Base-by-base conservation (phyloP, 148 eudicot genomes). In the Oxyria digyna region DNA sequence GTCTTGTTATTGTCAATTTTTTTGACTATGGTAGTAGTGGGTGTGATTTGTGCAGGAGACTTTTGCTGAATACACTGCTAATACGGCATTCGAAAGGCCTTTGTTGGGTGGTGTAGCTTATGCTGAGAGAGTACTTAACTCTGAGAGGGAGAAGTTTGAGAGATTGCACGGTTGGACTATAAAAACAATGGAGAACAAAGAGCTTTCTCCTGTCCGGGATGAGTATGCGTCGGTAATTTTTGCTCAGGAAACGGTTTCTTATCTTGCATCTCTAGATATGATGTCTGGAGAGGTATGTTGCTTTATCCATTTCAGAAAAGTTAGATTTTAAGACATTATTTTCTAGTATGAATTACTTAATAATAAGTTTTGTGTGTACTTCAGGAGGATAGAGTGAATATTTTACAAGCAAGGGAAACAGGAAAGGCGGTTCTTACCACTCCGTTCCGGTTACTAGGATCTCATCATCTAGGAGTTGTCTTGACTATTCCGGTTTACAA, bases 401-500 rank as follows among this genome's bases (percentile, higher is more conserved):
- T 87, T 31, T 69, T 87, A 81, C 78, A 81, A 77, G 89, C 93
- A 21, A 75, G 89, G 80, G 84, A 85, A 7, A 85, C 85, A 1
- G 89, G 93, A 33, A 87, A 87, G 69, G 93, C 89, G 21, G 89
- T 87, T 71, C 89, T 87, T 40, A 87, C 93, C 3, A 74, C 78
- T 69, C 93, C 89, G 0, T 87, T 87, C 64, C 75, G 74, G 69
- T 70, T 87, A 74, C 69, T 87, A 45, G 83, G 86, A 48, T 83
- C 89, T 66, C 84, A 85, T 73, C 89, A 85, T 77, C 87, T 85
- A 23, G 93, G 93, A 71, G 93, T 87, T 68, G 89, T 87, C 32
- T 72, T 85, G 79, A 87, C 92, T 10, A 81, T 85, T 67, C 85
- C 92, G 32, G 92, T 87, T 69, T 87, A 87, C 84, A 83, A 81